These are phyloP conservation scores for Backusella luteola DNA, from an alignment of 192 early-diverging fungal species.

Conservation along the genomic window DNA sequence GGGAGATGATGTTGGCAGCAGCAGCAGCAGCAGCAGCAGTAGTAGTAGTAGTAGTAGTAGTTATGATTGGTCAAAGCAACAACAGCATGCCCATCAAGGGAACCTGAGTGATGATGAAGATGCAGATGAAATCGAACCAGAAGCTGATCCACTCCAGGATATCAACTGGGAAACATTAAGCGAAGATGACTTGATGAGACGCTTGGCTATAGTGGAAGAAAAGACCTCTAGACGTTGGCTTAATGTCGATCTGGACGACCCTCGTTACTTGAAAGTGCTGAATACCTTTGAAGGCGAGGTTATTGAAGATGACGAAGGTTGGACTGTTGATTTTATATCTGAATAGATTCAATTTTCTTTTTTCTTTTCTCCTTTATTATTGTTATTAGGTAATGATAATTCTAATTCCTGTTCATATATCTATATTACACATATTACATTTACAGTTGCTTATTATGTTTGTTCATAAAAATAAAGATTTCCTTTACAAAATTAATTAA, in stretches of 20 bases:
- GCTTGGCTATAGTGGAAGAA: constrained; percentile 20
- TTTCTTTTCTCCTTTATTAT: background rate
- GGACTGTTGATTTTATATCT: background rate
- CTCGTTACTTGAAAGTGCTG: constrained; percentile 23
- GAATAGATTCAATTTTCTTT: background rate
- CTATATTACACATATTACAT: background rate
- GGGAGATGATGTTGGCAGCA: background rate
- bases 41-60: too few species aligned
- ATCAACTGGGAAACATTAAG: constrained; percentile 22
- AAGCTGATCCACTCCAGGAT: constrained; percentile 3
- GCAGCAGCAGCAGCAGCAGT: background rate
- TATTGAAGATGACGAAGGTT: constrained; percentile 12
- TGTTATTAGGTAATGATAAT: background rate
- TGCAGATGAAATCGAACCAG: background rate
- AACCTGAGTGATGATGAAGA: constrained; percentile 13
- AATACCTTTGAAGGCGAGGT: constrained; percentile 9
- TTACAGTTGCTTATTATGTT: background rate
- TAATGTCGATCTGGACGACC: constrained; percentile 24
- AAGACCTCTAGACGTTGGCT: constrained; percentile 13
- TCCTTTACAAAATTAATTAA: background rate
- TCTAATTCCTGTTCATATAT: background rate
- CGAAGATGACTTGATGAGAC: constrained; percentile 11
- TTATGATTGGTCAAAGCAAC: background rate
- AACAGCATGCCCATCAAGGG: background rate
- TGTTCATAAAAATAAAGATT: background rate